phyloP scores from a whole-genome alignment of 106 monocot species.

The Dendrobium nobile region DNA sequence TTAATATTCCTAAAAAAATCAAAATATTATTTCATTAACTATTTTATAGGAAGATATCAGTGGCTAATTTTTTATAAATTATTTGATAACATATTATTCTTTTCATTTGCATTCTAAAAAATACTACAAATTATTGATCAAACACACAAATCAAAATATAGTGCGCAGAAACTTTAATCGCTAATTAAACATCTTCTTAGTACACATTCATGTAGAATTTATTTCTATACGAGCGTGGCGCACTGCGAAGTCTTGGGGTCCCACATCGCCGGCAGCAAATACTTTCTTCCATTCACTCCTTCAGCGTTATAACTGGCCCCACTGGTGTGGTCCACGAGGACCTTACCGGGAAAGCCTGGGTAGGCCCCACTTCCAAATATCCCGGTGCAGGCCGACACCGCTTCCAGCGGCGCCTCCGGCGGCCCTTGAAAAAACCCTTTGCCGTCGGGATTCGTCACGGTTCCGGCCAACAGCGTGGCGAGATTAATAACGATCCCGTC shows the following conservation, averaged over 20 bases:
- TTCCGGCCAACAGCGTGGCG: constrained; percentile 43
- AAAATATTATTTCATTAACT: too few species aligned
- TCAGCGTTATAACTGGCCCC: constrained; percentile 49
- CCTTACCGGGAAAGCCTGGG: constrained; percentile 41
- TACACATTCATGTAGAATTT: too few species aligned
- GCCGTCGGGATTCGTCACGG: constrained; percentile 51
- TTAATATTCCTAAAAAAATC: too few species aligned
- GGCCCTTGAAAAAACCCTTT: constrained; percentile 47
- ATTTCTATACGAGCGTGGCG: constrained; percentile 20
- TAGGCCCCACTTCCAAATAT: constrained; percentile 42
- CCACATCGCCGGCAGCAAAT: constrained; percentile 40
- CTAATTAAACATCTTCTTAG: too few species aligned
- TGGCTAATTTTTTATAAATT: too few species aligned
- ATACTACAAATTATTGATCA: too few species aligned
- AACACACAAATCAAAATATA: too few species aligned
- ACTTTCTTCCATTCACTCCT: constrained; percentile 41
- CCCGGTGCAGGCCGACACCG: constrained; percentile 39
- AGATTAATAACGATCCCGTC: constrained; percentile 54
- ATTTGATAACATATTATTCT: too few species aligned
- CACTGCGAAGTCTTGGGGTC: constrained; percentile 39
- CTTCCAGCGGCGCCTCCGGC: constrained; percentile 39
- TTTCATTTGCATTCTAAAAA: too few species aligned
- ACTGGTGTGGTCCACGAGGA: constrained; percentile 29
- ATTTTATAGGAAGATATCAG: too few species aligned
- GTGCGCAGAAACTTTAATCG: too few species aligned